phyloP scores from a whole-genome alignment of 2,329 filamentous ascomycete genomes.

The Cephalotrichum gorgonifer region DNA sequence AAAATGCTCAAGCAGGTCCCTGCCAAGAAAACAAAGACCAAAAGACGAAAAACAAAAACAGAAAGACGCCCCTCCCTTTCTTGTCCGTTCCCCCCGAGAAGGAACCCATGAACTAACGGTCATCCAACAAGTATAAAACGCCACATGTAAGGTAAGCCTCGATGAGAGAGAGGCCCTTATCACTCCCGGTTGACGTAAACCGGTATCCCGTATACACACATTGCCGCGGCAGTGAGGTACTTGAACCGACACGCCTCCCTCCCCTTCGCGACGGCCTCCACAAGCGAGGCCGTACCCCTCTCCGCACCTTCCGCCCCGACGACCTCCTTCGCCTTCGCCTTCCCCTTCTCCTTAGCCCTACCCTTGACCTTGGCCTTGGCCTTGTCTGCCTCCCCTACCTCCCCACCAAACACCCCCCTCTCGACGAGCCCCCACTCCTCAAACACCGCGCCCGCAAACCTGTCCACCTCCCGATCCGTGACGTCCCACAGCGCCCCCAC shows the following conservation, averaged over 20 bases:
- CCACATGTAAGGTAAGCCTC: not conserved
- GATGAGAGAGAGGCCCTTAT: not conserved
- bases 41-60: conserved; percentile 2
- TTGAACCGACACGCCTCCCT: conserved; percentile 73
- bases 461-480: conserved; percentile 93
- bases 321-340: conserved; percentile 2
- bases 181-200: conserved; percentile 55
- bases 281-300: conserved; percentile 43
- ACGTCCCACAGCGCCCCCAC: conserved; percentile 96
- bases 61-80: not conserved
- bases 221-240: conserved; percentile 88
- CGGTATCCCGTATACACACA: conserved; percentile 90
- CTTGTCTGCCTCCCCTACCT: too few relatives aligned
- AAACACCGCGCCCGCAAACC: conserved; percentile 69
- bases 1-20: too few relatives aligned
- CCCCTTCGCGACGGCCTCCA: conserved; percentile 71
- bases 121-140: not conserved
- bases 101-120: too few relatives aligned
- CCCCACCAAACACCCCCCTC: conserved; percentile 30
- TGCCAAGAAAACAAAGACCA: not conserved
- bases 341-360: conserved; percentile 17
- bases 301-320: conserved; percentile 10
- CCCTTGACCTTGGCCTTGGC: conserved; percentile 13
- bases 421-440: conserved; percentile 75
- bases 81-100: too few relatives aligned